Evolutionary conservation across 805 yeast genomes (phyloP), one percentile per base, ranked within the genome.

Genomic region (Naumovozyma baii): DNA sequence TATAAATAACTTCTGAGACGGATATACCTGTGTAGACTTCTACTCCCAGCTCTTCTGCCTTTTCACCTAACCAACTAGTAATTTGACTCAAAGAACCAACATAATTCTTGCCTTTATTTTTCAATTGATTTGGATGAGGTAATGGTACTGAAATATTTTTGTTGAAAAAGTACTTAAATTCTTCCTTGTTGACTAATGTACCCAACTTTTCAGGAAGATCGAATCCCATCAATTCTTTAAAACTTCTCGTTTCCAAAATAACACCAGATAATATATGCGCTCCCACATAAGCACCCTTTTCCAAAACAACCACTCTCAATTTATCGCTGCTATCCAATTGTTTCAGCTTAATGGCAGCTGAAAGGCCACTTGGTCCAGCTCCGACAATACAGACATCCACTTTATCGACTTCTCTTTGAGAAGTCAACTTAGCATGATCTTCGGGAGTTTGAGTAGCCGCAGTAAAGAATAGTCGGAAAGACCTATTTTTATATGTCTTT

Each of bases 371-470:
- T 5, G 97, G 97, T 0, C 98, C 98, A 28, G 94, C 97, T 33
- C 98, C 98, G 2, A 92, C 95, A 38, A 92, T 86, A 53, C 94
- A 83, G 17, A 92, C 95, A 60, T 92, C 98, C 12, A 85, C 96
- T 25, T 76, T 74, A 55, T 92, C 98, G 12, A 70, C 74, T 4
- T 83, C 94, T 41, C 97, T 69, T 46, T 44, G 44, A n/a, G 33
- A 34, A 15, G 36, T 22, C 26, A 22, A 22, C 10, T 22, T 7
- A 22, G 9, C 10, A 22, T 10, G 26, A 7, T 22, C 26, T 22
- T 22, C 26, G 7, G 26, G 26, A 22, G 26, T 22, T 10, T 7
- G 10, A 22, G 26, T 22, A n/a, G n/a, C n/a, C 10, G 26, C 26
- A 22, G 26, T 22, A 10, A 10, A 22, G 10, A 22, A 10, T 10